Conservation (phyloP, 2,329 filamentous ascomycete genomes). For the Neodidymelliopsis sp. region DNA sequence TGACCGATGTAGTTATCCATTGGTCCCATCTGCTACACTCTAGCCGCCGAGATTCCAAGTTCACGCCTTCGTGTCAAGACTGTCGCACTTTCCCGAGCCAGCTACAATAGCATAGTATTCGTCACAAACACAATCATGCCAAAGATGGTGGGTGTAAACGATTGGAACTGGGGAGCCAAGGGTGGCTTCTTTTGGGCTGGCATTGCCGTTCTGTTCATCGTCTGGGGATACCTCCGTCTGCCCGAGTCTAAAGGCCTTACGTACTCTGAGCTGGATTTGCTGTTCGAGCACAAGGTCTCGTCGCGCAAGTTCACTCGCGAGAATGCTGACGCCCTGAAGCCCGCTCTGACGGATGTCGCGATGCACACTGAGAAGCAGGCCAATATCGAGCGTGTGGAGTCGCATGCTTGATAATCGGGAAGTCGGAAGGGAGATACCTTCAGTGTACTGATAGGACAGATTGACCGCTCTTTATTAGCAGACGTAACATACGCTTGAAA, state of each 20-base stretch:
- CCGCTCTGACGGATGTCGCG: slow-evolving; percentile 25
- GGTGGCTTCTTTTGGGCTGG: slow-evolving; percentile 36
- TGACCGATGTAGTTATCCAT: slow-evolving; percentile 65
- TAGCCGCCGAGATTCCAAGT: slow-evolving; percentile 82
- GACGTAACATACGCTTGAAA: too few species aligned
- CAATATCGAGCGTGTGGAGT: slow-evolving; percentile 26
- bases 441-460: too few species aligned
- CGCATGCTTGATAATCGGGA: slow-evolving; percentile 16
- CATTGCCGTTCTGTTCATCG: slow-evolving; percentile 28
- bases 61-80: slow-evolving; percentile 87
- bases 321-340: slow-evolving; percentile 28
- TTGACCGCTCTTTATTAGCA: too few species aligned
- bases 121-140: slow-evolving; percentile 35
- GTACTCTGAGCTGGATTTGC: slow-evolving; percentile 32
- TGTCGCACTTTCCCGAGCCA: slow-evolving; percentile 74
- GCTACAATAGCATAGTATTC: slow-evolving; percentile 34
- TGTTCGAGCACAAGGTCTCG: slow-evolving; percentile 34
- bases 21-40: slow-evolving; percentile 85
- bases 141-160: slow-evolving; percentile 34
- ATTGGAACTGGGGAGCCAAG: slow-evolving; percentile 37
- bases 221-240: slow-evolving; percentile 34
- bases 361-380: slow-evolving; percentile 29
- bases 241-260: slow-evolving; percentile 32
- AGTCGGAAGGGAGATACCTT: too few species aligned
- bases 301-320: slow-evolving; percentile 34